Conservation (phyloP, 306 rosid species). For the Cicer chorassanicum region DNA sequence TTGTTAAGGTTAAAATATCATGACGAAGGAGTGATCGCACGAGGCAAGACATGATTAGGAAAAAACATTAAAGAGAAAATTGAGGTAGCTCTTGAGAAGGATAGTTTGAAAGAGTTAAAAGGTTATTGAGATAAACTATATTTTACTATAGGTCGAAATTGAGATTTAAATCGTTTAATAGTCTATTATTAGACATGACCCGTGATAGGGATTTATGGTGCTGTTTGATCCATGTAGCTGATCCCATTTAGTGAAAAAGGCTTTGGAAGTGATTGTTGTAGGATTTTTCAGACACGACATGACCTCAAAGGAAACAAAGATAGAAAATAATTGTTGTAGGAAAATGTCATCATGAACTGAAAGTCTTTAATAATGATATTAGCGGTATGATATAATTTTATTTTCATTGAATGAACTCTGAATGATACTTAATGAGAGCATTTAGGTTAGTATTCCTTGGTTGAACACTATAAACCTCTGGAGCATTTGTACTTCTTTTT, state of each 20-base stretch:
- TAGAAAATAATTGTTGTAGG: neutral
- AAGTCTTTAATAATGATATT: neutral
- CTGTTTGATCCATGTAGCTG: neutral
- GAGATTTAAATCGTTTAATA: neutral
- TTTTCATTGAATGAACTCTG: conserved; percentile 21
- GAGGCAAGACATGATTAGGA: neutral
- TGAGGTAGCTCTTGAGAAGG: neutral
- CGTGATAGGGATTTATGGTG: neutral
- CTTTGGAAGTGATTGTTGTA: neutral
- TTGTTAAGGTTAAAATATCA: neutral
- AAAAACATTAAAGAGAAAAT: neutral
- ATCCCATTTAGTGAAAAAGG: conserved; percentile 1
- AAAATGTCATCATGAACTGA: neutral
- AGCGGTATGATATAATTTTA: neutral
- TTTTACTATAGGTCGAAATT: neutral
- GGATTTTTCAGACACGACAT: conserved; percentile 2
- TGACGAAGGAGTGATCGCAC: neutral
- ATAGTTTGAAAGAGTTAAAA: neutral
- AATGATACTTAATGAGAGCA: conserved; percentile 12
- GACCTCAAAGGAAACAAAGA: neutral
- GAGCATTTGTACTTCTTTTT: neutral
- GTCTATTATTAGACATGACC: conserved; percentile 3
- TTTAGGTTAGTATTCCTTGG: conserved; percentile 19
- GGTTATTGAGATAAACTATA: neutral
- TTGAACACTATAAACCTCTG: conserved; percentile 12